These are phyloP conservation scores for Candida vartiovaarae DNA, from an alignment of 805 yeast species.

Conservation along the genomic window DNA sequence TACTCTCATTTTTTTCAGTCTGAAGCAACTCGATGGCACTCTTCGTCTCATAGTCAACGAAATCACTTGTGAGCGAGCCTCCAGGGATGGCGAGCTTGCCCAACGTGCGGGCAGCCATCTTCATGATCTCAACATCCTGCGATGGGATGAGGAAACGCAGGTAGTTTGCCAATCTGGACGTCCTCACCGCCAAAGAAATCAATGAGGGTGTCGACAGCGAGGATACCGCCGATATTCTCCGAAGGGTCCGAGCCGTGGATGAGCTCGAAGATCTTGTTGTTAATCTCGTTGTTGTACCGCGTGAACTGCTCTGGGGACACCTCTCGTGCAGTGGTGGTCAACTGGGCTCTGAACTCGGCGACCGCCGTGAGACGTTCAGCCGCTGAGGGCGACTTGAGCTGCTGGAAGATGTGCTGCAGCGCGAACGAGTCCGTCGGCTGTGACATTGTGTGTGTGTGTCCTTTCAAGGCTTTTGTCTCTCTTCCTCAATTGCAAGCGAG, in stretches of 20 bases:
- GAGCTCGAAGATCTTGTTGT: conserved; percentile 79
- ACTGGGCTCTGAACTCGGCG: conserved; percentile 58
- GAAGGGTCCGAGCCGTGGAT: conserved; percentile 65
- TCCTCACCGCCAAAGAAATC: conserved; percentile 83
- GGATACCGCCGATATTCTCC: conserved; percentile 82
- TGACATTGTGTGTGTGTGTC: conserved; percentile 7
- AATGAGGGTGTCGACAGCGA: conserved; percentile 83
- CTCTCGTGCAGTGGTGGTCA: conserved; percentile 72
- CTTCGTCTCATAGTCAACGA: conserved; percentile 88
- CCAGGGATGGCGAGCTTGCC: conserved; percentile 89
- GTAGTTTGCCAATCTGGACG: conserved; percentile 88
- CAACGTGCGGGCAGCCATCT: conserved; percentile 75
- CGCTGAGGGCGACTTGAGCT: conserved; percentile 28
- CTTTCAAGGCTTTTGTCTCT: no score
- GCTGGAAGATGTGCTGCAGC: conserved; percentile 30
- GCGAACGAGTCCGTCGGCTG: conserved; percentile 23
- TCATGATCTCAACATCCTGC: conserved; percentile 78
- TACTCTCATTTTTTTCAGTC: conserved; percentile 75
- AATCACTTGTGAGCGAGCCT: conserved; percentile 82
- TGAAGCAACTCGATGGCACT: conserved; percentile 88
- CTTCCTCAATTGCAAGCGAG: no score
- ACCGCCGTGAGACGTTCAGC: conserved; percentile 47
- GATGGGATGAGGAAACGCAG: conserved; percentile 74
- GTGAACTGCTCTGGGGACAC: conserved; percentile 75
- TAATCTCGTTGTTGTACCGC: conserved; percentile 76